Evolutionary conservation across 2,329 filamentous ascomycete species (phyloP).

Genomic region (Metarhizium album): DNA sequence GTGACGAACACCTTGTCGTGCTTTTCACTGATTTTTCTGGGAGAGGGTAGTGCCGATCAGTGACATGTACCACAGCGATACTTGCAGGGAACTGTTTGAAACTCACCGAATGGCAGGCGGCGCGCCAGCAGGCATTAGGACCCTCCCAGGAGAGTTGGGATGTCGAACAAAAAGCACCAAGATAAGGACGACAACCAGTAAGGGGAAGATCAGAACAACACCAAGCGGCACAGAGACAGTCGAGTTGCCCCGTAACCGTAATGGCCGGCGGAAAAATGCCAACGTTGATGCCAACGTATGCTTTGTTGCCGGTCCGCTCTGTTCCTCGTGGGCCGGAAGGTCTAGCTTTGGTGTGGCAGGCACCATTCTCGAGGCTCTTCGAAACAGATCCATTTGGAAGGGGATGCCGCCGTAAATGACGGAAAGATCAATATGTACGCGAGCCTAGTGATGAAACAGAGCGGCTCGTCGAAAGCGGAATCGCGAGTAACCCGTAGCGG

Average conservation of each 20-base stretch:
- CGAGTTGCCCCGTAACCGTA: conserved; percentile 85
- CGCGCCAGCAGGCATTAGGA: conserved; percentile 78
- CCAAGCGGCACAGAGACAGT: conserved; percentile 86
- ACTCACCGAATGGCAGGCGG: conserved; percentile 76
- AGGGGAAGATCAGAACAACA: conserved; percentile 84
- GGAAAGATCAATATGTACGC: neutral
- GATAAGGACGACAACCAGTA: conserved; percentile 84
- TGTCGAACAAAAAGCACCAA: conserved; percentile 82
- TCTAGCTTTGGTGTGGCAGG: conserved; percentile 28
- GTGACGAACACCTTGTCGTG: conserved; percentile 94
- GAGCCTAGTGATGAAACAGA: neutral
- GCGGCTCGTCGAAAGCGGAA: neutral
- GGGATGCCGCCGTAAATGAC: neutral
- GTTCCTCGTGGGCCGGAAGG: conserved; percentile 42
- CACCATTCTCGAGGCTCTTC: conserved; percentile 41
- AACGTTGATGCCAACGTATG: conserved; percentile 40
- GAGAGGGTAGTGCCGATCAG: conserved; percentile 1
- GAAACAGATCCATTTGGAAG: conserved; percentile 45
- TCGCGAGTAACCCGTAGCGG: neutral
- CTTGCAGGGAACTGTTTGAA: neutral
- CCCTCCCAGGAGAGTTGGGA: conserved; percentile 68
- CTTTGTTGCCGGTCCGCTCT: conserved; percentile 27
- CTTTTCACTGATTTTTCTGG: conserved; percentile 90
- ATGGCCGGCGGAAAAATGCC: conserved; percentile 74
- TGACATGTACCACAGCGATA: neutral